A percentile compares a stretch with the other conserved stretches of the same genome.
Evolutionary conservation across 2,329 filamentous ascomycete genomes (phyloP).

Genomic region (Talaromyces marneffei): DNA sequence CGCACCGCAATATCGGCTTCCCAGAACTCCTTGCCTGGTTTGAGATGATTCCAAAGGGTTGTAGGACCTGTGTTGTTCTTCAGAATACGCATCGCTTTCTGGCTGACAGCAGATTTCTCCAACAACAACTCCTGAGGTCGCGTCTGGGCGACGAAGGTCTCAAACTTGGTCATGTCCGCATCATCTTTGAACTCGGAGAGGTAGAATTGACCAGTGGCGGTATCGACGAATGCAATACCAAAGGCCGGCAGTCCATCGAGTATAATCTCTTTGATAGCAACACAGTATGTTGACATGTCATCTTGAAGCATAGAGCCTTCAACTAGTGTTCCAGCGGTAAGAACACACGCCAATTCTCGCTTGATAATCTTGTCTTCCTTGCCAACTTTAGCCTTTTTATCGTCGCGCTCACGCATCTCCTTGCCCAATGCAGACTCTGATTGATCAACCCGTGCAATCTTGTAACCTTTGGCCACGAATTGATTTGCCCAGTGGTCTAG

Average conservation of each 20-base stretch:
- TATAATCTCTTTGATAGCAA: conserved; percentile 78
- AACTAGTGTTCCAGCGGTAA: conserved; percentile 88
- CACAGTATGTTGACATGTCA: conserved; percentile 95
- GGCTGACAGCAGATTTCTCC: conserved; percentile 79
- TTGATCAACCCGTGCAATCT: conserved; percentile 93
- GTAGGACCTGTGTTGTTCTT: conserved; percentile 93
- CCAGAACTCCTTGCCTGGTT: conserved; percentile 85
- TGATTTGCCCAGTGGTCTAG: conserved; percentile 97
- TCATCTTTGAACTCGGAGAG: conserved; percentile 91
- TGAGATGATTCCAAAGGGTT: conserved; percentile 92
- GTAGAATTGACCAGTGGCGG: conserved; percentile 90
- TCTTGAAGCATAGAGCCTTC: conserved; percentile 96
- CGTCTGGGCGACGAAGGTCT: conserved; percentile 91
- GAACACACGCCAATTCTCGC: conserved; percentile 80
- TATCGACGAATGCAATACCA: conserved; percentile 89
- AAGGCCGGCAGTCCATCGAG: conserved; percentile 73
- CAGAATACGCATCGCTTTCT: conserved; percentile 83
- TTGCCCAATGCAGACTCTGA: conserved; percentile 94
- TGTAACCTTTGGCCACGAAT: conserved; percentile 96
- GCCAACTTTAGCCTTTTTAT: conserved; percentile 50
- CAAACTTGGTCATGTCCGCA: conserved; percentile 88
- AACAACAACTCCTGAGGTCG: conserved; percentile 81
- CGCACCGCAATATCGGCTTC: conserved; percentile 73
- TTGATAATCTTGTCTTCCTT: conserved; percentile 92
- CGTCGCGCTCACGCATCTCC: conserved; percentile 92